These are phyloP conservation scores for Dioszegia hungarica DNA, from an alignment of 768 basidiomycete genomes.

Conservation along the genomic window DNA sequence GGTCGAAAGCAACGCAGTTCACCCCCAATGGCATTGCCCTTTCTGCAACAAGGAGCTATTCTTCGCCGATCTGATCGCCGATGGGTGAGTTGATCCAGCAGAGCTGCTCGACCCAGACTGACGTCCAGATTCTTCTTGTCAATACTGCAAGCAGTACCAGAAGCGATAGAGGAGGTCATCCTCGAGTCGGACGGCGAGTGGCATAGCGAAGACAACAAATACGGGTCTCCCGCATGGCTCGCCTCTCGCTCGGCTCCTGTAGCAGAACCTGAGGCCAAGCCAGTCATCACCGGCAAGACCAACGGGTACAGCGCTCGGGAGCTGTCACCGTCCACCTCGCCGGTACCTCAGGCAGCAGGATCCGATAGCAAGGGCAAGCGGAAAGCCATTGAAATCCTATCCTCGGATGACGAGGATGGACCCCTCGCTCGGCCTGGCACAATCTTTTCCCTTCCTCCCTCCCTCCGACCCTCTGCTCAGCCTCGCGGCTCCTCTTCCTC, in stretches of 20 bases:
- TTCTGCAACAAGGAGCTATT: slow-evolving; percentile 78
- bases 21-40: slow-evolving; percentile 92
- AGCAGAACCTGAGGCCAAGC: neutral
- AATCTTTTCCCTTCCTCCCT: neutral
- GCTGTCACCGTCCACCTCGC: neutral
- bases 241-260: no score
- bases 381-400: slow-evolving; percentile 30
- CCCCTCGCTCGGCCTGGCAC: slow-evolving; percentile 7
- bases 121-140: slow-evolving; percentile 85
- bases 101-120: no score
- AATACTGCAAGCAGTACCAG: slow-evolving; percentile 71
- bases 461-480: slow-evolving; percentile 2
- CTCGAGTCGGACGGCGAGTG: slow-evolving; percentile 93
- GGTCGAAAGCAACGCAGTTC: slow-evolving; percentile 93
- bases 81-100: slow-evolving; percentile 56
- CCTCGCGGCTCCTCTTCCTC: neutral
- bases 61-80: slow-evolving; percentile 77
- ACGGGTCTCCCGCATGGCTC: slow-evolving; percentile 66
- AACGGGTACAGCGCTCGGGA: neutral
- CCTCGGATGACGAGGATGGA: slow-evolving; percentile 29
- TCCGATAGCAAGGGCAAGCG: slow-evolving; percentile 21
- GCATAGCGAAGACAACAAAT: slow-evolving; percentile 86
- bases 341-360: neutral
- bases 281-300: neutral
- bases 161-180: slow-evolving; percentile 81